Evolutionary conservation across 1,139 yeast species (phyloP).

Genomic region (Meyerozyma carpophila): DNA sequence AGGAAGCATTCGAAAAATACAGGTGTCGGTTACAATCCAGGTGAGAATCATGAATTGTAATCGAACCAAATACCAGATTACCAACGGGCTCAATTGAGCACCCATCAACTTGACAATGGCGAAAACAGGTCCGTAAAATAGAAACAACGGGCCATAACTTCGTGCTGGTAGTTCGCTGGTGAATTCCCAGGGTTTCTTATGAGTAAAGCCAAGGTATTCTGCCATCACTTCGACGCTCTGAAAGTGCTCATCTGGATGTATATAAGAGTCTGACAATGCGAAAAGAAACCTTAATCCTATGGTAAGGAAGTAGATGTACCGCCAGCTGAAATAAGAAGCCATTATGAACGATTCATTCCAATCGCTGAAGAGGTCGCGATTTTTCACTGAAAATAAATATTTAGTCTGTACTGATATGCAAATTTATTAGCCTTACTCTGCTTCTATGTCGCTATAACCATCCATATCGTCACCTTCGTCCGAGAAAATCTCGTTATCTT

Average conservation of each 20-base stretch:
- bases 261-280: constrained; percentile 71
- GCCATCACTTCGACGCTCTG: constrained; percentile 78
- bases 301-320: constrained; percentile 35
- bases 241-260: constrained; percentile 97
- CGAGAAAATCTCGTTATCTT: neutral
- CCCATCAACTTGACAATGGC: constrained; percentile 20
- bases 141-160: constrained; percentile 64
- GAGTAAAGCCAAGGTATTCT: constrained; percentile 43
- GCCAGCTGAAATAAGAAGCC: constrained; percentile 30
- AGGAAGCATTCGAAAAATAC: constrained; percentile 45
- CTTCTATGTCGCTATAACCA: constrained; percentile 1
- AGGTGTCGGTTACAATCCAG: constrained; percentile 56
- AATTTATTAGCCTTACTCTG: neutral
- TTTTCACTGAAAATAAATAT: neutral
- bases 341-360: neutral
- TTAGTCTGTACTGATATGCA: neutral
- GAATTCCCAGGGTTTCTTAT: constrained; percentile 85
- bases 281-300: constrained; percentile 50
- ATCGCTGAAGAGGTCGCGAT: neutral
- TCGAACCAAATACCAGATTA: constrained; percentile 53
- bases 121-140: constrained; percentile 68
- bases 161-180: constrained; percentile 54
- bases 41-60: constrained; percentile 51
- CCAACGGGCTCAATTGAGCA: constrained; percentile 31
- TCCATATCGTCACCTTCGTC: neutral